Evolutionary conservation across 768 basidiomycete genomes (phyloP).

Genomic region (Sistotremastrum niveocremeum): DNA sequence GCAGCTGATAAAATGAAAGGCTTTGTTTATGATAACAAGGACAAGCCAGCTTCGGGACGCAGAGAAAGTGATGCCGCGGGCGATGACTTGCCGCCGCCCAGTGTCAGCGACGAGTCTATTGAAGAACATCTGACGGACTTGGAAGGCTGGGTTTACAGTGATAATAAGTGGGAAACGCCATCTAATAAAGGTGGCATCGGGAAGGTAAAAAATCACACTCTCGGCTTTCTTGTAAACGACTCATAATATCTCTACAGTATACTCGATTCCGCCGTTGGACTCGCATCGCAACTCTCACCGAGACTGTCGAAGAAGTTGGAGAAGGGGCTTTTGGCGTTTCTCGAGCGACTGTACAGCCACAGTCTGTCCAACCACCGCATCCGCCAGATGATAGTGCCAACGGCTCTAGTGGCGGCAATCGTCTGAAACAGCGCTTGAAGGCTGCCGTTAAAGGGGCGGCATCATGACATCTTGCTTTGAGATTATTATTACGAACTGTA

Average conservation of each 20-base stretch:
- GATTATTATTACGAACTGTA: too few species aligned
- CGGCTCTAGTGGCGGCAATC: too few species aligned
- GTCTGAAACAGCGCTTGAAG: conserved; percentile 12
- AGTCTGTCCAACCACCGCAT: too few species aligned
- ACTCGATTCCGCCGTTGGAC: conserved; percentile 82
- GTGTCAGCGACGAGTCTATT: conserved; percentile 17
- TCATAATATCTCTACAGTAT: conserved; percentile 34
- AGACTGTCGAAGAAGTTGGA: conserved; percentile 40
- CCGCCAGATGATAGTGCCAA: too few species aligned
- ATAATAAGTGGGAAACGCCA: conserved; percentile 87
- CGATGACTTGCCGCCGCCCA: not conserved
- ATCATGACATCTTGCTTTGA: too few species aligned
- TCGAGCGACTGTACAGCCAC: too few species aligned
- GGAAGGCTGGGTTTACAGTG: conserved; percentile 89
- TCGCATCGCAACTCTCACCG: conserved; percentile 64
- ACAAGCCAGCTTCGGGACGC: not conserved
- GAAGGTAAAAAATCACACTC: conserved; percentile 33
- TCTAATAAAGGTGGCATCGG: conserved; percentile 72
- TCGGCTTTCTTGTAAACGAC: not conserved
- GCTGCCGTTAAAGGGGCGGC: conserved; percentile 12
- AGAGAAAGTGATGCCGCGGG: conserved; percentile 4
- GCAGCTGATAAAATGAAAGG: conserved; percentile 20
- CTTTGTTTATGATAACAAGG: conserved; percentile 4
- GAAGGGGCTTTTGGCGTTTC: conserved; percentile 1
- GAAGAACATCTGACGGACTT: conserved; percentile 56